Base-by-base conservation (phyloP, 2,329 filamentous ascomycete species). In the Metarhizium brunneum region DNA sequence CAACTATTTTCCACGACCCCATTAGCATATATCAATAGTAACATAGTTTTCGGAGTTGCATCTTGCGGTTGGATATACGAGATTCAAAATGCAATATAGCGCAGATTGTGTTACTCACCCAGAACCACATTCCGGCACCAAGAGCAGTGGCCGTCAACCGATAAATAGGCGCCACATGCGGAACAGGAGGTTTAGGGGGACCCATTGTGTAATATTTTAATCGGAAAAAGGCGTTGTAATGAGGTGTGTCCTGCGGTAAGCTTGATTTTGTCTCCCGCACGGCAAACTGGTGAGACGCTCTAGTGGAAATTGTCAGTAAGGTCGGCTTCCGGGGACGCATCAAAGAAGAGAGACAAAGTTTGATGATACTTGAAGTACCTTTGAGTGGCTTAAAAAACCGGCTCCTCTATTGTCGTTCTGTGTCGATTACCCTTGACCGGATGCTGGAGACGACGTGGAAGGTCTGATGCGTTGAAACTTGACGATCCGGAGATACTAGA, bases 71-170 rank as follows among this genome's bases (percentile, higher is more conserved):
- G 38, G 38, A 16, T 40, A 40, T 16, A 5, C 4, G 38, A 40
- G 11, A 40, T 16, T 7, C 14, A 13, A 16, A 14, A 40, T 16
- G 38, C 42, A 18, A 20, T 18, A 45, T 16, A 45, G 2, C 6
- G n/a, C 11, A 20, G n/a, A 2, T 20, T 45, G n/a, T 20, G 42
- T 20, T 11, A 78, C 87, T 69, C 83, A 97, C 92, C 73, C 94
- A 99, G 76, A 99, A 97, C 94, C 94, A 99, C 94, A 97, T 99
- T 76, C 88, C 89, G 55, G 94, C 94, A 64, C 91, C 89, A 60
- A 99, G 80, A 59, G 86, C 89, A 48, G 90, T 96, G 50, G 89
- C 92, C 57, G 86, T 82, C 72, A 92, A 87, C 69, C 90, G 84
- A 78, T 97, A 96, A 62, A 96, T 69, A 52, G 72, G 71, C 43